Evolutionary conservation across 2,329 filamentous ascomycete genomes (phyloP), one percentile per base, ranked within the genome.

Genomic region (Metarhizium rileyi): DNA sequence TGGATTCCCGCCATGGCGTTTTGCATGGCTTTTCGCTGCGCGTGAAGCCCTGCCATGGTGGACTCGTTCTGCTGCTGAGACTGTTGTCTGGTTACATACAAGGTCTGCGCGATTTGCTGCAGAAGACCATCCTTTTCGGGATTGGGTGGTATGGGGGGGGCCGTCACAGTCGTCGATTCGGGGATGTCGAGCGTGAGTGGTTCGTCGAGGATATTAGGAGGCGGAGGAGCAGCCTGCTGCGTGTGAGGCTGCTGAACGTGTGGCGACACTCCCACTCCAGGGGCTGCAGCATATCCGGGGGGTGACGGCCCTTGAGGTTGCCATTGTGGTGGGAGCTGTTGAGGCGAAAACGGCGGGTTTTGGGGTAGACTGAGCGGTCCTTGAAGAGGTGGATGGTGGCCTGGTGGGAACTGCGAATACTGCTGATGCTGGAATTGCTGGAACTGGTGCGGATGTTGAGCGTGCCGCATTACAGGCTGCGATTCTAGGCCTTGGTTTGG

Each of bases 101-200:
- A 72, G 0, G 83, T 80, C 50, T 77, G 73, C 33, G 84, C 89
- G 27, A 97, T 77, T 42, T 90, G 86, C 48, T 78, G 77, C 3
- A 95, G 76, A 16, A 97, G 78, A 20, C 86, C 84, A 65, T 97
- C 90, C 64, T 95, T 96, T 67, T 97, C 89, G 0, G 93, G 93
- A 60, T 98, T 98, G 0, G 90, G 90, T 0, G 93, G 91, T 28
- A 96, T 89, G 0, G 91, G 90, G 0, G 93, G 91, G 1, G 89
- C 81, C 5, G 84, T 76, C 7, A 81, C 63, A 22, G 75, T 70
- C 0, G 72, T 69, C 4, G 70, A 64, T 1, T 72, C 66, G 2
- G 78, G 73, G 12, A 77, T 68, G 16, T 71, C 59, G 23, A 80
- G 65, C 9, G 73, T 73, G 14, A 81, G 65, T 28, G 79, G 77